Evolutionary conservation across 192 early-diverging fungal genomes (phyloP), one percentile per base, ranked within the genome.

Genomic region (Backusella tuberculispora): DNA sequence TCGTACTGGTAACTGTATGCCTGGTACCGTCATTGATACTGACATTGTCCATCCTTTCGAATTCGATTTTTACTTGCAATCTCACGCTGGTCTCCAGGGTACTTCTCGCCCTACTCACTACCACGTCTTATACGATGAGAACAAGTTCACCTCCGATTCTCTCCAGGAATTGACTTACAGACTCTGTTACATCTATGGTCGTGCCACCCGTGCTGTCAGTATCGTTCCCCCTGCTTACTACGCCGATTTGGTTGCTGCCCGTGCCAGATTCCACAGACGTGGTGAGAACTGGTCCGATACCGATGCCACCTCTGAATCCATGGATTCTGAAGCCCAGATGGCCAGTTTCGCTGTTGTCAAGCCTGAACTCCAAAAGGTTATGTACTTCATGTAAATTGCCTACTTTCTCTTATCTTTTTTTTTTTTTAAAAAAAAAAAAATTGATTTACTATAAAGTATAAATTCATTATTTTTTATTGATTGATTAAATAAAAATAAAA

Each of bases 171-270:
- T 99, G 29, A 96, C 96, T 0, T 97, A 96, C 84, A 84, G 91
- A 7, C 85, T 98, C 46, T 98, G 96, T 80, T 97, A 95, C 74
- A 83, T 95, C 40, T 99, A 95, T 82, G 92, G 92, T 53, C 88
- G 95, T 67, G 93, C 94, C 50, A 97, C 96, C 0, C 90, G 96
- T 38, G 90, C 92, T 0, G 96, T 99, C 9, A 93, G 92, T 6
- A 90, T 98, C 5, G 88, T 90, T 0, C 95, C 96, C 6, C 94
- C 98, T 0, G 95, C 92, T 13, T 99, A 98, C 86, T 97, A 98
- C 74, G 96, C 96, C 7, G 92, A 99, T 80, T 80, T 97, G n/a
- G 91, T 97, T 1, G 94, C 94, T 15, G 91, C 90, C 24, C 87
- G 95, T 14, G 97, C 94, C 1, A 88, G 95, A 63, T 96, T 93